Percentiles rank a stretch among this genome's conserved stretches.
Evolutionary conservation across 768 basidiomycete genomes (phyloP).

Genomic region (Lactarius trivialis): DNA sequence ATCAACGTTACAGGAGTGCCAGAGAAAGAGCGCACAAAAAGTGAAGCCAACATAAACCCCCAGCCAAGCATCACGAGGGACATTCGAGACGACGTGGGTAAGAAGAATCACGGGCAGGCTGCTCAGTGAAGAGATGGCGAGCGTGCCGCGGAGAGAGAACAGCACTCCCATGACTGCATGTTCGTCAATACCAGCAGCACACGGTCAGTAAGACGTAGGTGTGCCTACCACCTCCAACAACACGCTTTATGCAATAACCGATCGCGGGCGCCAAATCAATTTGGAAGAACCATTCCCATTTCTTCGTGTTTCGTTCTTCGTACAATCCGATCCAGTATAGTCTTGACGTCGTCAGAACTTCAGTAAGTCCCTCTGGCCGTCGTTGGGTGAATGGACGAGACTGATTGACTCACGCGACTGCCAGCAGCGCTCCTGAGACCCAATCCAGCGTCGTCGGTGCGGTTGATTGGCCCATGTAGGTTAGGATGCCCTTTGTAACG

Average conservation of each 20-base stretch:
- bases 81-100: neutral
- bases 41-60: neutral
- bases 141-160: neutral
- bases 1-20: neutral
- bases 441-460: conserved; percentile 14
- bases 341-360: neutral
- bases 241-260: too few relatives aligned
- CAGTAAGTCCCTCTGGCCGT: neutral
- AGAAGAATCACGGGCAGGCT: conserved; percentile 2
- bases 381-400: neutral
- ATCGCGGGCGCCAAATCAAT: too few relatives aligned
- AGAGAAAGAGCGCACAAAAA: neutral
- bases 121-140: neutral
- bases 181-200: neutral
- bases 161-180: neutral
- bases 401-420: neutral
- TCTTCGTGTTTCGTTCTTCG: too few relatives aligned
- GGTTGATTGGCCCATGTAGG: conserved; percentile 10
- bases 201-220: neutral
- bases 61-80: conserved; percentile 2
- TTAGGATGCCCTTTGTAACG: conserved; percentile 1
- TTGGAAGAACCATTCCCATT: too few relatives aligned
- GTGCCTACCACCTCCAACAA: conserved; percentile 9
- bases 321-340: too few relatives aligned
- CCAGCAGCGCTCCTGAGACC: conserved; percentile 2